phyloP scores from a whole-genome alignment of 768 basidiomycete genomes.

The Calocybe gangraenosa region DNA sequence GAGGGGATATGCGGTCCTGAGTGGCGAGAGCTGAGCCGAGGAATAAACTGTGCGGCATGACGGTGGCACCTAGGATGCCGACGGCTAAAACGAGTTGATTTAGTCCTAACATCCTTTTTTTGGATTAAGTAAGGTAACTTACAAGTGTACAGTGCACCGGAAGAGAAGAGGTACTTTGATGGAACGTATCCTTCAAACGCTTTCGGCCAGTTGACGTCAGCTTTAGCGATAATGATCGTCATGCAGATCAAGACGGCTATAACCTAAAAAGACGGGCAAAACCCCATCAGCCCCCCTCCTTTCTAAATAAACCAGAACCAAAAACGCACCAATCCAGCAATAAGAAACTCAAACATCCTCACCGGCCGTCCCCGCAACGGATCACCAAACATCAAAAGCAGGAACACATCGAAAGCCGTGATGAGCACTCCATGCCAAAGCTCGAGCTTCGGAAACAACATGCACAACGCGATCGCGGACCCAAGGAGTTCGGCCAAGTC shows the following conservation, averaged over 20 bases:
- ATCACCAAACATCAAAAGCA: conserved; percentile 69
- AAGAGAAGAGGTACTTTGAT: conserved; percentile 54
- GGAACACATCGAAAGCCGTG: conserved; percentile 63
- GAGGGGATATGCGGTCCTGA: conserved; percentile 60
- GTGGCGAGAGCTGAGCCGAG: conserved; percentile 84
- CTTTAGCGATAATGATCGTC: conserved; percentile 67
- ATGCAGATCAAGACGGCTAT: conserved; percentile 76
- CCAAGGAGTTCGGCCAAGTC: conserved; percentile 82
- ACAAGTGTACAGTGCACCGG: conserved; percentile 65
- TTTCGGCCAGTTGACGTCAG: conserved; percentile 65
- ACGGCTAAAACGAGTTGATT: conserved; percentile 38
- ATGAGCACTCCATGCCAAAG: conserved; percentile 70
- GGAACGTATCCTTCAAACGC: conserved; percentile 79
- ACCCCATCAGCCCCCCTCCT: background rate
- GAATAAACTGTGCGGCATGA: conserved; percentile 94
- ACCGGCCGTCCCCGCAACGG: conserved; percentile 65
- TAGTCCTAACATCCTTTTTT: background rate
- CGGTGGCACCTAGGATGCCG: conserved; percentile 78
- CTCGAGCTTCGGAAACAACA: conserved; percentile 66
- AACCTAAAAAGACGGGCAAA: conserved; percentile 35
- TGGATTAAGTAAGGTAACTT: conserved; percentile 16
- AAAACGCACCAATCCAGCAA: conserved; percentile 52
- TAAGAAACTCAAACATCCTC: conserved; percentile 62
- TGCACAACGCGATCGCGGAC: conserved; percentile 74
- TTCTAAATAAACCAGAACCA: background rate